Conservation (phyloP, 169 alveolate species). For the Babesia ovata region DNA sequence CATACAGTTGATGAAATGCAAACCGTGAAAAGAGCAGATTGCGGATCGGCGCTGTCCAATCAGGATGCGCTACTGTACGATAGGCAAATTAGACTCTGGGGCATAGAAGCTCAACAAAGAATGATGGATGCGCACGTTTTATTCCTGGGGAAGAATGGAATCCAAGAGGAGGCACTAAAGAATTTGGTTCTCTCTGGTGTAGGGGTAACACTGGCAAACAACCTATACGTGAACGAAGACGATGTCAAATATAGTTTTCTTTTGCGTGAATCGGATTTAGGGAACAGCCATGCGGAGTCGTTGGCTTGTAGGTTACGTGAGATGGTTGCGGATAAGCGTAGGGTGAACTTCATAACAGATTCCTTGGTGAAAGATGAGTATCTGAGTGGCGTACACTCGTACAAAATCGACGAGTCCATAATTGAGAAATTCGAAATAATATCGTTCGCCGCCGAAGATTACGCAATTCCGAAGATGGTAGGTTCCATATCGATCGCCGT, state of each 20-base stretch:
- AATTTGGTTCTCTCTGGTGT: slow-evolving; percentile 66
- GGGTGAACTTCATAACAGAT: slow-evolving; percentile 3
- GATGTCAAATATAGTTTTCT: slow-evolving; percentile 50
- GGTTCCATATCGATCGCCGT: neutral
- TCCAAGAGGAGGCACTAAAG: slow-evolving; percentile 73
- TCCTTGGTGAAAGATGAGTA: neutral
- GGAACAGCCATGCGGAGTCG: slow-evolving; percentile 40
- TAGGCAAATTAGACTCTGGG: slow-evolving; percentile 81
- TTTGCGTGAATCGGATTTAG: slow-evolving; percentile 35
- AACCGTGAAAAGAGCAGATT: no score
- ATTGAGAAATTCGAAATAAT: slow-evolving; percentile 48
- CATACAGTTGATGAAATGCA: no score
- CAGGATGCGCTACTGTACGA: slow-evolving; percentile 68
- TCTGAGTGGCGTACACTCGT: neutral
- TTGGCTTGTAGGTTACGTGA: slow-evolving; percentile 41
- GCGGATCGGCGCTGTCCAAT: slow-evolving; percentile 4
- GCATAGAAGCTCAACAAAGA: slow-evolving; percentile 76
- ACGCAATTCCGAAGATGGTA: slow-evolving; percentile 70
- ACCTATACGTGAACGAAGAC: slow-evolving; percentile 24
- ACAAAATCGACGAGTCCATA: slow-evolving; percentile 22
- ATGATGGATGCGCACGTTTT: slow-evolving; percentile 54
- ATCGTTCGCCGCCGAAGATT: slow-evolving; percentile 65
- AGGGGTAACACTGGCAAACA: slow-evolving; percentile 43
- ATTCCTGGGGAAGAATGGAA: slow-evolving; percentile 73
- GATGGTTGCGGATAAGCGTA: slow-evolving; percentile 14